Evolutionary conservation across 352 stramenopile genomes (phyloP).

Genomic region (Phytophthora niederhauseri): DNA sequence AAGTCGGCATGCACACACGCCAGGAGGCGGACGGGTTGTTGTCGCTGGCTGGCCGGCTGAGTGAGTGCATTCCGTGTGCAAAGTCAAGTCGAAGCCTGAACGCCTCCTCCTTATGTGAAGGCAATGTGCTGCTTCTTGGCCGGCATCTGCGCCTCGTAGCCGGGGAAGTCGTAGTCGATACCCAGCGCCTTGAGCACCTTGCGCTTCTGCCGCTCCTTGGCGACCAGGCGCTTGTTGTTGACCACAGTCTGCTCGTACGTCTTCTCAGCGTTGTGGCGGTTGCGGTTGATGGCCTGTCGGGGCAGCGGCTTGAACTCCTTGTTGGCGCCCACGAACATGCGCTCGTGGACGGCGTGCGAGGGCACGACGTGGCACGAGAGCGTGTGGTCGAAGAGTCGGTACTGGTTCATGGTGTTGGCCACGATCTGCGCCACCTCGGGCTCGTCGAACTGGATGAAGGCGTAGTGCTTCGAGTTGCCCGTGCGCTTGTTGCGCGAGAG

Average conservation of each 20-base stretch:
- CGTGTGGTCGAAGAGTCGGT: slow-evolving; percentile 94
- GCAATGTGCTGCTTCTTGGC: slow-evolving; percentile 81
- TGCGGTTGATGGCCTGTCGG: slow-evolving; percentile 71
- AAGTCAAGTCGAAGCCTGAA: slow-evolving; percentile 1
- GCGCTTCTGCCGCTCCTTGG: slow-evolving; percentile 82
- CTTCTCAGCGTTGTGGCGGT: slow-evolving; percentile 80
- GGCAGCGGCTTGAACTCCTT: slow-evolving; percentile 82
- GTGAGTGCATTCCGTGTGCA: slow-evolving; percentile 10
- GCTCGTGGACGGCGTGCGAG: slow-evolving; percentile 84
- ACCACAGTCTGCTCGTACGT: slow-evolving; percentile 75
- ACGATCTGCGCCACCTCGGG: slow-evolving; percentile 93
- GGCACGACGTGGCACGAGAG: slow-evolving; percentile 94
- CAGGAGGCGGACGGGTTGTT: not conserved
- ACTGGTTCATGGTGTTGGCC: slow-evolving; percentile 95
- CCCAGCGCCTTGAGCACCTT: slow-evolving; percentile 74
- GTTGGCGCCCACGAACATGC: slow-evolving; percentile 89
- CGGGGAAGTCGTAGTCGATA: slow-evolving; percentile 88
- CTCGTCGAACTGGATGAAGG: slow-evolving; percentile 96
- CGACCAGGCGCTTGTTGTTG: slow-evolving; percentile 74
- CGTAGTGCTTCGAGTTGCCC: slow-evolving; percentile 95
- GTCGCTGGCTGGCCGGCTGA: not conserved
- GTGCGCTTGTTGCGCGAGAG: slow-evolving; percentile 96
- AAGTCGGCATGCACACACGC: not conserved
- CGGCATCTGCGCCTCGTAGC: slow-evolving; percentile 68
- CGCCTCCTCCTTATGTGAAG: slow-evolving; percentile 48